Base-by-base conservation (phyloP, 1,284 basidiomycete genomes). In the Irpex rosettiformis region DNA sequence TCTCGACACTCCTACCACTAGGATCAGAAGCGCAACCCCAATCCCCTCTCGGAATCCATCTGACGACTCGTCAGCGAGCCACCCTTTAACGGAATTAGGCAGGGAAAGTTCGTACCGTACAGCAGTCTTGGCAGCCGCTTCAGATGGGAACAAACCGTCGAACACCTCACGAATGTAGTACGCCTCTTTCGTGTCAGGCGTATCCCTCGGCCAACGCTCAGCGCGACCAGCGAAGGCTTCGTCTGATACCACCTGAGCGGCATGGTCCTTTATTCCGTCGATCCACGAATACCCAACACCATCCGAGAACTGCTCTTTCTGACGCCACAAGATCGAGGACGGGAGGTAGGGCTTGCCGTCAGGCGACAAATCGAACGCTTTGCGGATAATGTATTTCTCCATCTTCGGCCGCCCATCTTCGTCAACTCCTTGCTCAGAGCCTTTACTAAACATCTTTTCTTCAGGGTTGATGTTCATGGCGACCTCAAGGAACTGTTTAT, bases 201-300 rank as follows among this genome's bases (percentile, higher is more conserved):
- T 91, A 69, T 90, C 90, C 58, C 82, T 73, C 4, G 91, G 77
- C 86, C 91, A 99, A 60, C 94, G 84, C 69, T 91, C 82, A 4
- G 80, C 79, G 22, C 91, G 82, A 67, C 88, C 83, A 24, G 83
- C 84, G 67, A 98, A 92, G 59, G 83, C 82, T 58, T 92, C 92
- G 72, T 99, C 95, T 13, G 91, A 86, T 55, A 99, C 84, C 53
- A 79, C 72, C 4, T 79, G 67, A 43, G 82, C 88, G 5, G 97
- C 91, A 68, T 98, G 86, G 56, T 89, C 89, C 78, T 99, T 99
- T 64, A 99, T 94, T 85, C 96, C 95, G 70, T 99, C 97, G 70
- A 99, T 99, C 97, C 97, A 99, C 49, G 94, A 97, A 78, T 99
- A 99, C 27, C 97, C 97, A 58, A 99, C 97, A 61, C 97, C 97